Percentiles rank a stretch among this genome's conserved stretches.
Conservation (phyloP, 805 yeast species). For the Peterozyma toletana region DNA sequence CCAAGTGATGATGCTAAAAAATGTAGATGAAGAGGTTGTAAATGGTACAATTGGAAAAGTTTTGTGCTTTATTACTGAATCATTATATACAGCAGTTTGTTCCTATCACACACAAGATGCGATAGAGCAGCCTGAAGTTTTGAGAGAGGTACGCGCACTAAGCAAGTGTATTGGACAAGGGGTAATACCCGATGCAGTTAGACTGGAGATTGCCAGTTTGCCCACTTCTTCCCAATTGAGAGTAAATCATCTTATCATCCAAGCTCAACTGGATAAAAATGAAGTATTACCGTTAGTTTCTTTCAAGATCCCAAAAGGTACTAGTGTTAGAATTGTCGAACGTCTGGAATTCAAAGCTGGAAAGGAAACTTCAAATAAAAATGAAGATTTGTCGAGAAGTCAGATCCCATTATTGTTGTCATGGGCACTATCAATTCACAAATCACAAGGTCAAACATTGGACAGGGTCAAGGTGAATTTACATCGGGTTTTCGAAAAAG, state of each 20-base stretch:
- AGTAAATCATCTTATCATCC: conserved; percentile 15
- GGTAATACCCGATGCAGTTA: not conserved
- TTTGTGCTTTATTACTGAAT: conserved; percentile 36
- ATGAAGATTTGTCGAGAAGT: conserved; percentile 22
- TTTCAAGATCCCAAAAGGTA: conserved; percentile 30
- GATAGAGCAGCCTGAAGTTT: conserved; percentile 18
- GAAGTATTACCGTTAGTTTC: conserved; percentile 37
- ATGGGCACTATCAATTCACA: conserved; percentile 82
- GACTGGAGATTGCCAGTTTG: not conserved
- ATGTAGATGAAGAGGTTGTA: conserved; percentile 68
- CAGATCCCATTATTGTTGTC: conserved; percentile 70
- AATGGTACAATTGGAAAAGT: conserved; percentile 90
- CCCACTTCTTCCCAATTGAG: not conserved
- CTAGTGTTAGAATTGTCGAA: conserved; percentile 21
- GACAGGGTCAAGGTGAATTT: conserved; percentile 65
- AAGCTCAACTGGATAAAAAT: conserved; percentile 14
- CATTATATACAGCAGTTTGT: conserved; percentile 17
- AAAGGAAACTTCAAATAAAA: conserved; percentile 16
- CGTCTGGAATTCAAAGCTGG: conserved; percentile 25
- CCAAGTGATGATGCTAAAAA: conserved; percentile 91
- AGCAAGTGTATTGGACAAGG: conserved; percentile 6
- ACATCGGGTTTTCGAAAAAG: conserved; percentile 63
- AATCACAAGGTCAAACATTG: conserved; percentile 81
- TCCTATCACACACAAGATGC: conserved; percentile 13
- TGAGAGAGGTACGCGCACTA: conserved; percentile 10